phyloP scores from a whole-genome alignment of 2,329 filamentous ascomycete genomes.

The Ceratocystis cubensis region DNA sequence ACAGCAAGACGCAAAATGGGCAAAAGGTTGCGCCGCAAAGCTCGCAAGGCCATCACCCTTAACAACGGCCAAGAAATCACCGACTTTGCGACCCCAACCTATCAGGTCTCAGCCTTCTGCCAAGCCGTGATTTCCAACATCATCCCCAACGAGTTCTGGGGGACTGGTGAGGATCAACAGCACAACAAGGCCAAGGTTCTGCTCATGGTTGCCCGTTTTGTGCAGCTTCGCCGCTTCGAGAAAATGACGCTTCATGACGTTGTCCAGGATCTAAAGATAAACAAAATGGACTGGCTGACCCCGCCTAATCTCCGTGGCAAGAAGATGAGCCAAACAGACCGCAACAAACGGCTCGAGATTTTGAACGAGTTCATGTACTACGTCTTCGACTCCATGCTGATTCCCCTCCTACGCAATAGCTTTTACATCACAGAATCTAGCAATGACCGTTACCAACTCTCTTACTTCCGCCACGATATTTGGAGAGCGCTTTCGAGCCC shows the following conservation, averaged over 20 bases:
- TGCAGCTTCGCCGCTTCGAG: constrained; percentile 69
- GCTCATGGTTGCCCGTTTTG: constrained; percentile 61
- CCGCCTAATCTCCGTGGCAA: constrained; percentile 35
- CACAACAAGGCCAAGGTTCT: constrained; percentile 53
- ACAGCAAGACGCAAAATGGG: constrained; percentile 4
- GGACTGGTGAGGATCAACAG: constrained; percentile 37
- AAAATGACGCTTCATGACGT: constrained; percentile 67
- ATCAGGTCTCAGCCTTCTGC: constrained; percentile 75
- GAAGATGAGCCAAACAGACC: constrained; percentile 59
- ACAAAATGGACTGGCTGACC: constrained; percentile 59
- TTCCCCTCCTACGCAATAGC: constrained; percentile 73
- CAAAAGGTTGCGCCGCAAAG: neutral
- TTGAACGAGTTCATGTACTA: constrained; percentile 83
- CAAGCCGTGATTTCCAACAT: constrained; percentile 60
- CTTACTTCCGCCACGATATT: constrained; percentile 89
- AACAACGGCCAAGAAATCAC: constrained; percentile 37
- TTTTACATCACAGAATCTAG: constrained; percentile 94
- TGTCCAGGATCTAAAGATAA: constrained; percentile 53
- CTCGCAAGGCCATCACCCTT: constrained; percentile 9
- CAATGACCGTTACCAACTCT: constrained; percentile 63
- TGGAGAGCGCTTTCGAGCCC: constrained; percentile 71
- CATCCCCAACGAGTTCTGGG: constrained; percentile 67
- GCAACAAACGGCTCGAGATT: constrained; percentile 62
- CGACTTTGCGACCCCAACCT: constrained; percentile 52
- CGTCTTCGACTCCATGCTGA: constrained; percentile 78